Conservation (phyloP, 345 rosid genomes). For the Psidium guajava region DNA sequence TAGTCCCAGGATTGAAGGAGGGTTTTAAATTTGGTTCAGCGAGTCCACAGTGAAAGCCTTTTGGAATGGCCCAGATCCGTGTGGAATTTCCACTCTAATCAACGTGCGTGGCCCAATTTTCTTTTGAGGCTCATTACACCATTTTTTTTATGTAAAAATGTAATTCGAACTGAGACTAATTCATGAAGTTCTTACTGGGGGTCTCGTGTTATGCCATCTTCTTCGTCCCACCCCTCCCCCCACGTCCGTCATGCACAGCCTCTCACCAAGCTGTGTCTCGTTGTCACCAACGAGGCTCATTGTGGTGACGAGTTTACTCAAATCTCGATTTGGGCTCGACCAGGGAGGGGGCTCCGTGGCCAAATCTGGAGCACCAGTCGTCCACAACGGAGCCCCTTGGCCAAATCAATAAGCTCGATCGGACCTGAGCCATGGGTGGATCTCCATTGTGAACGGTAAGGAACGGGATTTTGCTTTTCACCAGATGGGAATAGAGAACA, state of each 20-base stretch:
- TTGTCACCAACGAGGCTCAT: not conserved
- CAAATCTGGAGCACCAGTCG: not conserved
- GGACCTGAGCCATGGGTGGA: not conserved
- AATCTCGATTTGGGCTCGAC: not conserved
- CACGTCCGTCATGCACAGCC: not conserved
- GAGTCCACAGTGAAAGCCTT: not conserved
- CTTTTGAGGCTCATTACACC: not conserved
- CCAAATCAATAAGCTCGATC: not conserved
- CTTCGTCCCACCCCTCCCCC: not conserved
- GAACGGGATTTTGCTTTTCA: too few species aligned
- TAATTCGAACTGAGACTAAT: not conserved
- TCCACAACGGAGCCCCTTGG: not conserved
- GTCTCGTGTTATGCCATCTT: too few species aligned
- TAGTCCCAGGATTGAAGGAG: not conserved
- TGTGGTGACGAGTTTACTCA: not conserved
- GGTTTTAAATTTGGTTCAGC: not conserved
- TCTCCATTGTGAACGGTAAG: not conserved
- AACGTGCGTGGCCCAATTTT: not conserved
- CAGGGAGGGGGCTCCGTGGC: not conserved
- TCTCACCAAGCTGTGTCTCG: not conserved
- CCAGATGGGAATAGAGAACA: too few species aligned
- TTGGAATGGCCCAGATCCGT: not conserved
- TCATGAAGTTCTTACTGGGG: not conserved
- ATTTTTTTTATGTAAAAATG: not conserved
- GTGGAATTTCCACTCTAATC: not conserved